Conservation (phyloP, 2,329 filamentous ascomycete genomes). For the Diaporthe vaccinii region DNA sequence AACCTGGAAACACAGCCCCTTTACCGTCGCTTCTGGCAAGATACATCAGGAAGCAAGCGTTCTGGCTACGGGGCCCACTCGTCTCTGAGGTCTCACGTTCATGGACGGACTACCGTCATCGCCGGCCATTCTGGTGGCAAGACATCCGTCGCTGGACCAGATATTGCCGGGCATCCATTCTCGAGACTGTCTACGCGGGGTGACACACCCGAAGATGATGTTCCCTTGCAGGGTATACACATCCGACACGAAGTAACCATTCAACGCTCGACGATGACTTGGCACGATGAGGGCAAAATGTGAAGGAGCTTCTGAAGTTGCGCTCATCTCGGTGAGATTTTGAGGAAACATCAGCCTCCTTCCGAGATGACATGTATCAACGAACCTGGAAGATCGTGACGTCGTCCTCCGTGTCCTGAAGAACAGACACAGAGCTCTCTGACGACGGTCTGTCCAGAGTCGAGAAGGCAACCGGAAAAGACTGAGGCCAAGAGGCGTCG, state of each 20-base stretch:
- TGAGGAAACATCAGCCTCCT: neutral
- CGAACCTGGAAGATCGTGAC: neutral
- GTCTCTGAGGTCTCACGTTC: slow-evolving; percentile 10
- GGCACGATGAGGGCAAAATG: slow-evolving; percentile 8
- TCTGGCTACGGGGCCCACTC: slow-evolving; percentile 5
- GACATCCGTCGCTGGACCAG: neutral
- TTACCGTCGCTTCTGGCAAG: slow-evolving; percentile 15
- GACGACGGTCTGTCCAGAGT: neutral
- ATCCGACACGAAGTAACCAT: slow-evolving; percentile 16
- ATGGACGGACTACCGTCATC: slow-evolving; percentile 7
- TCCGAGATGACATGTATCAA: neutral
- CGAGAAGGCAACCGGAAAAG: neutral
- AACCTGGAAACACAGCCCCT: slow-evolving; percentile 5
- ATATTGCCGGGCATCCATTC: neutral
- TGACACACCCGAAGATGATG: neutral
- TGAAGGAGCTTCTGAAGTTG: neutral
- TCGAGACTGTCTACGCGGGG: slow-evolving; percentile 5
- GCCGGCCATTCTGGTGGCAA: neutral
- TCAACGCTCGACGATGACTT: slow-evolving; percentile 1
- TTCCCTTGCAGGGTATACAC: slow-evolving; percentile 5
- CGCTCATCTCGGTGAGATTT: neutral
- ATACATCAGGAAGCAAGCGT: neutral
- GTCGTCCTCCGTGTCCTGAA: neutral
- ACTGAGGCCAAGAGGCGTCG: neutral
- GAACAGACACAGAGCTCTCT: neutral